Base-by-base conservation (phyloP, 1,139 yeast genomes). In the Suzukiozyma palmioleophila region DNA sequence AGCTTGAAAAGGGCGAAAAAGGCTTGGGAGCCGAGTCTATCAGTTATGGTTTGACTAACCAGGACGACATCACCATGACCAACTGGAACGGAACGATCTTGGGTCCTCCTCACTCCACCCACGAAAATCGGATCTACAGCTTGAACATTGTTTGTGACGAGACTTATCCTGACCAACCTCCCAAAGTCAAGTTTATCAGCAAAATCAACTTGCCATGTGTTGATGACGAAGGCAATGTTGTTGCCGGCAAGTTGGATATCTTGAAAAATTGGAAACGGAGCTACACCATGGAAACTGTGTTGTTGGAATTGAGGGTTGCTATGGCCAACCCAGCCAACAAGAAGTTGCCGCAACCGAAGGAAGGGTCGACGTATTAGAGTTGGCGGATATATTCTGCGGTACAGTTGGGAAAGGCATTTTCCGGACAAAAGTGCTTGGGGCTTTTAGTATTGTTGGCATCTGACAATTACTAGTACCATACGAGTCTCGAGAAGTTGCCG, bases 1-100 rank as follows among this genome's bases (percentile, higher is more conserved):
- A 92, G 65, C 75, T 94, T 49, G 99, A 94, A 62, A 92, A 90
- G 57, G 98, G 98, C 38, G 99, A 94, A 60, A 94, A 94, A 61
- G 98, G 98, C 12, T 73, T 87, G 39, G 97, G 98, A 24, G 94
- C 97, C 27, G 97, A 94, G 60, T 85, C 96, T 18, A 90, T 96
- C 60, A 90, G 97, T 15, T 88, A 90, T 53, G 97, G 97, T 0
- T 73, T 90, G 39, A 80, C 88, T 30, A 90, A 85, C 55, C 82
- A 85, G 49, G 96, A 86, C 52, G 97, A 90, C 59, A 86, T 88
- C 50, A 73, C 90, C 46, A 86, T 90, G 94, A 84, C 95, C 7
- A 68, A 81, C 53, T 90, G 97, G 97, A 90, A 89, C 59, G 97
- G 96, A 3, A 90, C 97, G 25, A 89, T 90, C 37, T 71, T 92